A percentile compares a stretch with the other conserved stretches of the same genome.
Evolutionary conservation across 2,329 filamentous ascomycete species (phyloP).

Genomic region (Cadophora gregata): DNA sequence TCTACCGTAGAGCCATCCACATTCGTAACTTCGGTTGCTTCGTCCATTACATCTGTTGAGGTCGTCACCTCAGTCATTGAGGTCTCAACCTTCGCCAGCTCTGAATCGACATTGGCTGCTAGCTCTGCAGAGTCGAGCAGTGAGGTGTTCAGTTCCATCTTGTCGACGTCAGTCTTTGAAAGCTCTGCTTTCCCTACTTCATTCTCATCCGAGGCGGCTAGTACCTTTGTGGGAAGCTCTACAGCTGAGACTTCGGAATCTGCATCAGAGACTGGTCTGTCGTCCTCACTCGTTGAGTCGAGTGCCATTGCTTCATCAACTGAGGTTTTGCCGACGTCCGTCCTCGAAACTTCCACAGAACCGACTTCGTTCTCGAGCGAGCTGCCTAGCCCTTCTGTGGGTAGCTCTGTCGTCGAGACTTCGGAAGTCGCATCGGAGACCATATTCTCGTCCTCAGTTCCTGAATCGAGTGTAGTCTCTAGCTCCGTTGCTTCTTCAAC

Average conservation of each 20-base stretch:
- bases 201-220: not conserved
- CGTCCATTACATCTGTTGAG: not conserved
- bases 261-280: too few species aligned
- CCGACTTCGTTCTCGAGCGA: too few species aligned
- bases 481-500: not conserved
- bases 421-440: not conserved
- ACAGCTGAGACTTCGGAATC: not conserved
- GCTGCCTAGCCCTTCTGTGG: too few species aligned
- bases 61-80: not conserved
- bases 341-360: too few species aligned
- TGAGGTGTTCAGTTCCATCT: not conserved
- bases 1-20: not conserved
- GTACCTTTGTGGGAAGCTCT: not conserved
- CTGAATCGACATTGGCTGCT: not conserved
- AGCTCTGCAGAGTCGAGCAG: not conserved
- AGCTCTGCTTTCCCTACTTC: not conserved
- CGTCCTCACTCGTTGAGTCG: too few species aligned
- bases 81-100: not conserved
- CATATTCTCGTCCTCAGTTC: not conserved
- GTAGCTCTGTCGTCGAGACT: too few species aligned
- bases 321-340: too few species aligned
- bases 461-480: not conserved
- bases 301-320: too few species aligned
- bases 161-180: not conserved
- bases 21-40: not conserved